Percentiles rank a stretch among this genome's conserved stretches.
Conservation (phyloP, 176 grass and related monocot species). For the Triticum dicoccoides region DNA sequence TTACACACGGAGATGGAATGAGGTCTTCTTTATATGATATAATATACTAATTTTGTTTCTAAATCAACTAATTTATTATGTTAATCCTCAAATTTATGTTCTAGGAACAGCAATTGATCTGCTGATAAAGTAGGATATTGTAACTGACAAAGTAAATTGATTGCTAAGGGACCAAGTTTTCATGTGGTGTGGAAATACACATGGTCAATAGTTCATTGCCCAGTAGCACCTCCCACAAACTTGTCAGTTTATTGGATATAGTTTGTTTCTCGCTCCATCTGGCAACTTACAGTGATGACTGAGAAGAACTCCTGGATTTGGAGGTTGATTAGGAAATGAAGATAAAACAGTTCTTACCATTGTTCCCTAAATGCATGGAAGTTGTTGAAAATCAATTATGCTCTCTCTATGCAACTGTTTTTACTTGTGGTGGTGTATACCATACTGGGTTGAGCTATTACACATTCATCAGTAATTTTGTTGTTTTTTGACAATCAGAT, state of each 20-base stretch:
- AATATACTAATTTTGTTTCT: not conserved
- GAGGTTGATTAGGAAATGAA: not conserved
- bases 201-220: not conserved
- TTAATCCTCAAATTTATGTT: not conserved
- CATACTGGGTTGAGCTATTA: not conserved
- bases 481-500: slow-evolving; percentile 52
- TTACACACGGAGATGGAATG: not conserved
- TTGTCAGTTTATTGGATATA: not conserved
- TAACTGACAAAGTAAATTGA: not conserved
- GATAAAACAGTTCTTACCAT: slow-evolving; percentile 4
- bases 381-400: not conserved
- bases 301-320: not conserved
- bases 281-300: not conserved
- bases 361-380: not conserved
- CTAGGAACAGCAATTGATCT: not conserved
- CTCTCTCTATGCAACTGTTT: not conserved
- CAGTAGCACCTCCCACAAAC: not conserved
- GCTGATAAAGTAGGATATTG: slow-evolving; percentile 2
- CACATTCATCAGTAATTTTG: slow-evolving; percentile 3
- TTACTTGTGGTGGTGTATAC: not conserved
- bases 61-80: not conserved
- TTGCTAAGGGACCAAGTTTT: not conserved
- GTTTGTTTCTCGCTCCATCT: not conserved
- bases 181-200: not conserved
- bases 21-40: not conserved